Base-by-base conservation (phyloP, 306 rosid species). In the Vigna radiata region DNA sequence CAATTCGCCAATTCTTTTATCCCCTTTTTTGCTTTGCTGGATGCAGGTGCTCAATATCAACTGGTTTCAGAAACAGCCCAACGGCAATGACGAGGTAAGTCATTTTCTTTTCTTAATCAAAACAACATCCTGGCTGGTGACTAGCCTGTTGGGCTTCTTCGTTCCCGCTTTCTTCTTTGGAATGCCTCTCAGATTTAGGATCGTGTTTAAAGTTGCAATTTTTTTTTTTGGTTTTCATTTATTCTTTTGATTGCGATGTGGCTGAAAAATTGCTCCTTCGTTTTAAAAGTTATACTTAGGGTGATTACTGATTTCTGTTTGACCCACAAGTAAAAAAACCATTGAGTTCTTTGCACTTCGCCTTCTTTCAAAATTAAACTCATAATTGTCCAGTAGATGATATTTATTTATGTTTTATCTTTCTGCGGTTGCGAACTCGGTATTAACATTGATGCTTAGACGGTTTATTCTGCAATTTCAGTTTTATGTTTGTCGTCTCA, bases 51-150 rank as follows among this genome's bases (percentile, higher is more conserved):
- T 88, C 89, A 89, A 89, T 46, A 86, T 90, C 60, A 89, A 90
- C 76, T 88, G 97, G 99, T 92, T 92, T 66, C 96, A 88, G 88
- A 90, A 90, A 89, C 99, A 95, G 85, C 92, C 92, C 13, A 85
- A 86, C 71, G 97, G 97, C 78, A 88, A 95, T 52, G 97, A 92
- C 63, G 99, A 95, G 94, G 99, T 95, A 76, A 46, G 48, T 75
- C 16, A 59, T 36, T 6, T 50, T 44, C 17, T 1, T 18, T 61
- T 79, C 14, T 52, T 19, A 19, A 8, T 64, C 50, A 17, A 64
- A 64, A 17, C 31, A 16, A 8, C 70, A 1, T 39, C 9, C 29
- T 33, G 8, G 15, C 10, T 54, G 2, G 6, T 54, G 14, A 7
- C 0, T 9, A 5, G 29, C 3, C 31, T 54, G 8, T 0, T 1